Conservation (phyloP, 73 alveolate genomes). For the Paramecium primaurelia region DNA sequence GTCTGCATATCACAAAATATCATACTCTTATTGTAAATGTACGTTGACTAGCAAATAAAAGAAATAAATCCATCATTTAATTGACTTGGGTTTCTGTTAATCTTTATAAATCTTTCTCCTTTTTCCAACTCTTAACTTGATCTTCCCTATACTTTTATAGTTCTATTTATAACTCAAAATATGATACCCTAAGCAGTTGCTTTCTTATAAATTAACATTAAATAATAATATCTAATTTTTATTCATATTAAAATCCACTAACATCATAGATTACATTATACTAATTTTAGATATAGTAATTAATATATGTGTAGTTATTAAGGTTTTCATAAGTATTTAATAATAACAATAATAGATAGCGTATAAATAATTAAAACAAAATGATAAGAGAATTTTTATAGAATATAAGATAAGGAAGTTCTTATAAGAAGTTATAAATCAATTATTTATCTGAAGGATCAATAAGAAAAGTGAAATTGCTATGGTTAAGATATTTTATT, state of each 20-base stretch:
- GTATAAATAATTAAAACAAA: too few relatives aligned
- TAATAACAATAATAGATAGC: too few relatives aligned
- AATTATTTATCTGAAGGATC: too few relatives aligned
- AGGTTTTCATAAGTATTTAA: neutral
- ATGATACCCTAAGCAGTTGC: neutral
- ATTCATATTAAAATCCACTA: neutral
- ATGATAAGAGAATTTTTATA: too few relatives aligned
- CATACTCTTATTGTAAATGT: neutral
- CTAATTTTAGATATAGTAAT: too few relatives aligned
- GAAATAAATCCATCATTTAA: neutral
- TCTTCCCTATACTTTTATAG: neutral
- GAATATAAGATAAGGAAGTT: too few relatives aligned
- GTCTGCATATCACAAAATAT: neutral
- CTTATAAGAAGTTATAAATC: too few relatives aligned
- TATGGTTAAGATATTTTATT: too few relatives aligned
- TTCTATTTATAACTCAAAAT: neutral
- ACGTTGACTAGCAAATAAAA: constrained; percentile 22
- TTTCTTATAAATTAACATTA: neutral
- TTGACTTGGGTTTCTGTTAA: neutral
- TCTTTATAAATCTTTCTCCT: neutral
- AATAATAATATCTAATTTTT: neutral
- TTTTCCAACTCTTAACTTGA: neutral
- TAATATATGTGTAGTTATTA: neutral
- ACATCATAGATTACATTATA: too few relatives aligned
- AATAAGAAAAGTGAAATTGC: too few relatives aligned